Conservation (phyloP, 495 filamentous ascomycete genomes). For the Physcia stellaris region DNA sequence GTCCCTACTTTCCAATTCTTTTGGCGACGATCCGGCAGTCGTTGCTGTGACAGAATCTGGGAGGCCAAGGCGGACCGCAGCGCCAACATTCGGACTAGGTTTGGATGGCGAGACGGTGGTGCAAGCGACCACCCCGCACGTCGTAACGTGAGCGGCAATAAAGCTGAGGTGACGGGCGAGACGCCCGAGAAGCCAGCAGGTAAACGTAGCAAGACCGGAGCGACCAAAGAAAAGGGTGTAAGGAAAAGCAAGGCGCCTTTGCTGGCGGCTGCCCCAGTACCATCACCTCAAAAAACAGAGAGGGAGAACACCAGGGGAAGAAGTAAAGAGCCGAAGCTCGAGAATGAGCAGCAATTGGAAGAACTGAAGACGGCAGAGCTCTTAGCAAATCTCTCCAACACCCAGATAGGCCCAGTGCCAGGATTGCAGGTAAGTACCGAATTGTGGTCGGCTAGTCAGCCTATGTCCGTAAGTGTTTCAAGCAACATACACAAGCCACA, state of each 20-base stretch:
- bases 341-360: constrained; percentile 9
- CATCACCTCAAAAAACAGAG: constrained; percentile 15
- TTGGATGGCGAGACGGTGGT: constrained; percentile 42
- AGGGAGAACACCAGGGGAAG: constrained; percentile 4
- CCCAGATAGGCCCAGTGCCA: constrained; percentile 3
- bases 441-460: constrained; percentile 12
- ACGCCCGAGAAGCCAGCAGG: constrained; percentile 41
- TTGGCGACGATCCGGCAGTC: constrained; percentile 43
- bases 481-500: constrained; percentile 10
- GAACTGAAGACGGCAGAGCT: constrained; percentile 15
- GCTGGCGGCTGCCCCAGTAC: constrained; percentile 18
- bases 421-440: constrained; percentile 8
- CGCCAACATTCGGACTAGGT: constrained; percentile 54
- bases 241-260: constrained; percentile 19
- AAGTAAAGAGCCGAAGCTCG: constrained; percentile 10
- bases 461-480: constrained; percentile 21
- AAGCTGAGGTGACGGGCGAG: constrained; percentile 32
- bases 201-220: constrained; percentile 29
- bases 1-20: constrained; percentile 61
- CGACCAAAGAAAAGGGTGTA: constrained; percentile 26
- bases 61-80: constrained; percentile 54
- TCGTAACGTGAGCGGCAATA: constrained; percentile 33
- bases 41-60: constrained; percentile 52
- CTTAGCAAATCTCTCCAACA: constrained; percentile 10
- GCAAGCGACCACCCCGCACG: constrained; percentile 17